Conservation (phyloP, 2,329 filamentous ascomycete species). For the Colletotrichum sublineola region DNA sequence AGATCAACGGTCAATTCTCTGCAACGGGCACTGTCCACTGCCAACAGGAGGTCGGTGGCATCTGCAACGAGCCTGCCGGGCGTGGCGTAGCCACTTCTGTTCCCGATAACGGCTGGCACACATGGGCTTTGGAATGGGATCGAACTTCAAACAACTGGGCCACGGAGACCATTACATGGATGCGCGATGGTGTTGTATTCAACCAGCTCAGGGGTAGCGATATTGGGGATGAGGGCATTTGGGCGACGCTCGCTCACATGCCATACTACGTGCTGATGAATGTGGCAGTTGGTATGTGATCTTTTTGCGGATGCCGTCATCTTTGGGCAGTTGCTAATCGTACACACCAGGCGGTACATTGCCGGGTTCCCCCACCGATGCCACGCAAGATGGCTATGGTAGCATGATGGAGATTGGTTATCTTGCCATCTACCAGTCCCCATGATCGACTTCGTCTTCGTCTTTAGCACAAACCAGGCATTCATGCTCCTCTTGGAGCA, state of each 20-base stretch:
- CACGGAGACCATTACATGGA: slow-evolving; percentile 66
- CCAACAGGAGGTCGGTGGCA: slow-evolving; percentile 56
- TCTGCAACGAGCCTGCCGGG: slow-evolving; percentile 66
- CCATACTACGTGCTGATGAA: slow-evolving; percentile 68
- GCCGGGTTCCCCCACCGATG: slow-evolving; percentile 61
- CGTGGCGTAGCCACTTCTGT: slow-evolving; percentile 53
- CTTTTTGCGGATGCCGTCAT: not conserved
- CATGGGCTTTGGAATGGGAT: slow-evolving; percentile 65
- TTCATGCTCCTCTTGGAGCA: not conserved
- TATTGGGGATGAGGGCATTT: slow-evolving; percentile 61
- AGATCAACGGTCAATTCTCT: slow-evolving; percentile 62
- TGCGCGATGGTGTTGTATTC: slow-evolving; percentile 60
- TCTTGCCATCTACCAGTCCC: slow-evolving; percentile 57
- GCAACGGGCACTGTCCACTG: slow-evolving; percentile 68
- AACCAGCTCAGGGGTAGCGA: slow-evolving; percentile 58
- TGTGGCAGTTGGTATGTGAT: slow-evolving; percentile 65
- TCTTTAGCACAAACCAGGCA: not conserved
- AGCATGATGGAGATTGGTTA: slow-evolving; percentile 67
- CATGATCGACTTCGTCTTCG: not conserved
- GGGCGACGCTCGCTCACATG: slow-evolving; percentile 63
- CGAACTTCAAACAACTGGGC: slow-evolving; percentile 60
- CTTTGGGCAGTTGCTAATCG: slow-evolving; percentile 9
- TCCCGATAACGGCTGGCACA: slow-evolving; percentile 59
- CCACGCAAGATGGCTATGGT: slow-evolving; percentile 60
- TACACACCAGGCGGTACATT: slow-evolving; percentile 14